Evolutionary conservation across 2,329 filamentous ascomycete species (phyloP), one percentile per base, ranked within the genome.

Genomic region (Pyrenochaeta sp.): DNA sequence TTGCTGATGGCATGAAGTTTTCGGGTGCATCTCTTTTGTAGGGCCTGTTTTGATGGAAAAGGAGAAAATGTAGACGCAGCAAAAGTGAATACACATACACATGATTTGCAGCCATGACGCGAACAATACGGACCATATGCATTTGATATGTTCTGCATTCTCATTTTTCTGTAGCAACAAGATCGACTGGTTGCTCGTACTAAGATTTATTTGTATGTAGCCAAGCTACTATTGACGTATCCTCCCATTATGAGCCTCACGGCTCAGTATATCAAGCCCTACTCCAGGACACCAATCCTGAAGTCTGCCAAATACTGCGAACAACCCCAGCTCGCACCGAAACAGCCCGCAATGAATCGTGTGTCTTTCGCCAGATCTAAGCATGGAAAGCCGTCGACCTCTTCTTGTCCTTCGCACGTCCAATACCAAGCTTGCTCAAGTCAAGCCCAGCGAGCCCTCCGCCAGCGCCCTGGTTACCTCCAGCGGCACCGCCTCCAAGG

Each of bases 1-100:
- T 19, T 19, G 19, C 19, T 19, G 19, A 19, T 19, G 19, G 19
- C 86, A 92, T 90, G 77, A 92, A 91, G 76, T 90, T 89, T 72
- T 89, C 84, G 13, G 91, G 81, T 3, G 90, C 84, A 6, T 75
- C 72, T 62, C 88, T 85, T 19, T 19, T 19, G 1, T 19, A 19
- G 19, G 19, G 19, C 19, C 19, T 19, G 19, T 19, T 19, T 19
- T 19, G 19, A 19, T 19, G 19, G 19, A 19, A 19, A 19, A 19
- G 19, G 19, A 19, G 19, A 19, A 19, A 19, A 19, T 19, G 19
- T 19, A 19, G 19, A 19, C 19, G 19, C 19, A 19, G 19, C 19
- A 19, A 19, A 19, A 19, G 19, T 19, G 19, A 19, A 19, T 19
- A 19, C 19, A 19, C 19, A 19, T 19, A 19, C 19, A 19, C 19